Evolutionary conservation across 2,329 filamentous ascomycete genomes (phyloP), one percentile per base, ranked within the genome.

Genomic region (Cladosporium sp.): DNA sequence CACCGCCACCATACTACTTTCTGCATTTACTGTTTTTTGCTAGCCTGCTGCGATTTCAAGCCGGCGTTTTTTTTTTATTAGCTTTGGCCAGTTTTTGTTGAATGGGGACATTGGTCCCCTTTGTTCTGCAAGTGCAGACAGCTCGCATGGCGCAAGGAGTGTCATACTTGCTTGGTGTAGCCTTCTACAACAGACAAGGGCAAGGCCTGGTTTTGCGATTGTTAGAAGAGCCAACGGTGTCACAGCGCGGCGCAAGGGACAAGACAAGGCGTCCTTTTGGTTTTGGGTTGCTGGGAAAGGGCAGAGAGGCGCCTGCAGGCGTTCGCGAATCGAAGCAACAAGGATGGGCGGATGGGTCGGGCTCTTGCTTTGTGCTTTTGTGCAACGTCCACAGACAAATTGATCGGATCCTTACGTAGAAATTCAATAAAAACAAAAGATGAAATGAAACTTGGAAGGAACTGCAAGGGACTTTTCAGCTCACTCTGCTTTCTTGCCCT

Each of bases 1-100:
- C 31, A 35, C 44, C 44, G 59, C 44, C 59, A 33, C 44, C 29
- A 14, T 46, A 18, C 46, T n/a, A 40, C 35, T 26, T 44, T 40
- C 56, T 59, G 56, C 56, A 59, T 59, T 59, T 59, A 46, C 56
- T 59, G 56, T 35, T 59, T 59, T 26, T 35, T 52, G 57, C 23
- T 46, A 53, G 59, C 37, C 23, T 62, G 44, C 57, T 60, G 57
- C 57, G 57, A 44, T 50, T 52, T 59, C 35, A 23, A 59, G 56
- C 56, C 56, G 56, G 56, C 56, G 56, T 59, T 37, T 56, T 35
- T 26, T 26, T 26, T 3, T 26, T 26, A 1, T 14, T 35, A 14
- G 33, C 33, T 35, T 35, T 35, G 33, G 14, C 33, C 33, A 35
- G 14, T 35, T 35, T 35, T 46, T 61, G 28, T 61, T 61, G 33